Percentiles rank a stretch among this genome's conserved stretches.
phyloP scores from a whole-genome alignment of 257 asterid species.

The Salvia miltiorrhiza region DNA sequence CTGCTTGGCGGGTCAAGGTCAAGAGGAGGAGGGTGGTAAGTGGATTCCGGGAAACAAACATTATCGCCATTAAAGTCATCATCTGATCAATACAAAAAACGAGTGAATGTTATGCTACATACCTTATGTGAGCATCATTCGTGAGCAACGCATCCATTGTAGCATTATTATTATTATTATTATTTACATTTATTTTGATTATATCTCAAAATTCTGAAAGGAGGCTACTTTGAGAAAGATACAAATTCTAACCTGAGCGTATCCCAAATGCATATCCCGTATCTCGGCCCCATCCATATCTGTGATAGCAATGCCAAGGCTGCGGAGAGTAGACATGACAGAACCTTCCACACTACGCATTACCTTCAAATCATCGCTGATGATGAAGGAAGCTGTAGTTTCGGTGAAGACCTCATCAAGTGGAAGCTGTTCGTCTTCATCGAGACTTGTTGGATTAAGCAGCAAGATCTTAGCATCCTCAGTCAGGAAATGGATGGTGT shows the following conservation, averaged over 20 bases:
- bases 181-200: too few relatives aligned
- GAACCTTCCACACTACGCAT: not conserved
- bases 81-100: conserved; percentile 8
- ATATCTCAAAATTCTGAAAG: too few relatives aligned
- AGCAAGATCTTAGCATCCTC: not conserved
- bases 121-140: too few relatives aligned
- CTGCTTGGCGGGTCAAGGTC: too few relatives aligned
- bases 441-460: not conserved
- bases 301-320: not conserved
- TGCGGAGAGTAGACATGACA: not conserved
- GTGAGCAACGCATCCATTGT: too few relatives aligned
- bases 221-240: too few relatives aligned
- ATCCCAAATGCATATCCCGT: not conserved
- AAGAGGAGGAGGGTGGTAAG: not conserved
- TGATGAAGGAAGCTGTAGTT: not conserved
- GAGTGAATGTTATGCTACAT: too few relatives aligned
- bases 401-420: not conserved
- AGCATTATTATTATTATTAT: too few relatives aligned
- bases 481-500: not conserved
- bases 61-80: conserved; percentile 19
- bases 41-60: not conserved
- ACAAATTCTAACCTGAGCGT: not conserved
- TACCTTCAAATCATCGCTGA: conserved; percentile 11
- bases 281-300: not conserved
- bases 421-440: not conserved